phyloP scores from a whole-genome alignment of 2,329 filamentous ascomycete genomes.

The Alternaria infectoria region DNA sequence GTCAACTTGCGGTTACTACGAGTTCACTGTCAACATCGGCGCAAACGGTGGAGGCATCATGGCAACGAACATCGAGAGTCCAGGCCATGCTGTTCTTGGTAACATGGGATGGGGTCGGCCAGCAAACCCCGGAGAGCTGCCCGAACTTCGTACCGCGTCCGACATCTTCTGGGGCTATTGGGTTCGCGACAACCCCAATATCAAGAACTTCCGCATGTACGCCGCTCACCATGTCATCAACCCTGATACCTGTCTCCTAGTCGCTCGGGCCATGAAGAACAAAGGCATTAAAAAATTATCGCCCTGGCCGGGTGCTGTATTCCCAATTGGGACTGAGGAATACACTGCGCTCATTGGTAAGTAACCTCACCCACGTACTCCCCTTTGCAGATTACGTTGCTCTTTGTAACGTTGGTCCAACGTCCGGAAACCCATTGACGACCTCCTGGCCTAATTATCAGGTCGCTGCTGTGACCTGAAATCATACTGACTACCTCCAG shows the following conservation, averaged over 20 bases:
- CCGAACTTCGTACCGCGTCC: constrained; percentile 17
- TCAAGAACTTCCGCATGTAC: constrained; percentile 28
- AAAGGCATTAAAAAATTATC: neutral
- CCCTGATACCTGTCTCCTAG: constrained; percentile 15
- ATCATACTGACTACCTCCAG: constrained; percentile 1
- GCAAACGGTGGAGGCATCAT: constrained; percentile 17
- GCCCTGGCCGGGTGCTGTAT: constrained; percentile 25
- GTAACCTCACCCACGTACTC: neutral
- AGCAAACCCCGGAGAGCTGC: constrained; percentile 23
- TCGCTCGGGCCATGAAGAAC: constrained; percentile 22
- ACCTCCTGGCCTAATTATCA: neutral
- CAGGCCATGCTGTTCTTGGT: constrained; percentile 6
- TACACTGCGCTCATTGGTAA: constrained; percentile 29
- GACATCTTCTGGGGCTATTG: constrained; percentile 35
- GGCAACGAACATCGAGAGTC: constrained; percentile 12
- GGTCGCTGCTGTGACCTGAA: neutral
- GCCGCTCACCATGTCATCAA: constrained; percentile 22
- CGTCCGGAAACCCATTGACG: neutral
- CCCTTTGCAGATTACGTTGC: too few species aligned
- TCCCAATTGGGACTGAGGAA: constrained; percentile 19
- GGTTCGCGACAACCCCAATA: constrained; percentile 16
- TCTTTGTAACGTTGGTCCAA: too few species aligned
- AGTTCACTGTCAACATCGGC: constrained; percentile 19
- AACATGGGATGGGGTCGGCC: constrained; percentile 7
- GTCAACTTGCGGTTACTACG: constrained; percentile 22